phyloP scores from a whole-genome alignment of 108 stramenopile genomes.

The Pseudonitzschia delicatissima region DNA sequence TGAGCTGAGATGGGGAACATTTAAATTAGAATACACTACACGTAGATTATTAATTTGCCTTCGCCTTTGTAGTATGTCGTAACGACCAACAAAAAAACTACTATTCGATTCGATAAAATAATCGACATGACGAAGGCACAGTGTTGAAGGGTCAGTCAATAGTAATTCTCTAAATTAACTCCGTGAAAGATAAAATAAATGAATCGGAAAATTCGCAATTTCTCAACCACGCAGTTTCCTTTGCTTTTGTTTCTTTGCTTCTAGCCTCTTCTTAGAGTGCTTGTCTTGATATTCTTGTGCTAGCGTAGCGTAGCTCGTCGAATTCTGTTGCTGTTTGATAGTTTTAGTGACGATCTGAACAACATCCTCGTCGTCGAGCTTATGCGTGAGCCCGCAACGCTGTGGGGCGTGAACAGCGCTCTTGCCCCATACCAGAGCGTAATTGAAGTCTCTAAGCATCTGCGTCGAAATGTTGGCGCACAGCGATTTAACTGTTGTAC shows the following conservation, averaged over 20 bases:
- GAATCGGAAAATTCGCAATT: too few species aligned
- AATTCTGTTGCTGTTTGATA: slow-evolving; percentile 90
- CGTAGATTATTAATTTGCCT: too few species aligned
- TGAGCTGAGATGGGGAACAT: too few species aligned
- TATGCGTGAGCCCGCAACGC: slow-evolving; percentile 92
- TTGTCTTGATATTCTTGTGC: slow-evolving; percentile 80
- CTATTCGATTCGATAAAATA: too few species aligned
- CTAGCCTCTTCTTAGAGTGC: slow-evolving; percentile 85
- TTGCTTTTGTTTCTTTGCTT: slow-evolving; percentile 86
- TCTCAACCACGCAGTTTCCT: slow-evolving; percentile 57
- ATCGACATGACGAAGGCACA: too few species aligned
- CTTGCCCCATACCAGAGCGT: slow-evolving; percentile 98
- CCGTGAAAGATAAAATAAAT: too few species aligned
- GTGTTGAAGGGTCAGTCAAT: too few species aligned
- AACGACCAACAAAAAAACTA: too few species aligned
- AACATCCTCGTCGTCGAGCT: slow-evolving; percentile 96
- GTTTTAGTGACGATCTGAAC: slow-evolving; percentile 97
- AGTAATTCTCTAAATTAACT: too few species aligned
- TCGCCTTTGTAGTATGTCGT: too few species aligned
- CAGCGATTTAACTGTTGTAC: slow-evolving; percentile 72
- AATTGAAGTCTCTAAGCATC: slow-evolving; percentile 93
- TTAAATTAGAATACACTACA: too few species aligned
- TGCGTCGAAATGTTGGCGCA: slow-evolving; percentile 82
- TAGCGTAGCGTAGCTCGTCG: slow-evolving; percentile 79
- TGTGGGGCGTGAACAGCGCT: slow-evolving; percentile 95